Evolutionary conservation across 2,329 filamentous ascomycete species (phyloP).

Genomic region (Alternaria gaisen): DNA sequence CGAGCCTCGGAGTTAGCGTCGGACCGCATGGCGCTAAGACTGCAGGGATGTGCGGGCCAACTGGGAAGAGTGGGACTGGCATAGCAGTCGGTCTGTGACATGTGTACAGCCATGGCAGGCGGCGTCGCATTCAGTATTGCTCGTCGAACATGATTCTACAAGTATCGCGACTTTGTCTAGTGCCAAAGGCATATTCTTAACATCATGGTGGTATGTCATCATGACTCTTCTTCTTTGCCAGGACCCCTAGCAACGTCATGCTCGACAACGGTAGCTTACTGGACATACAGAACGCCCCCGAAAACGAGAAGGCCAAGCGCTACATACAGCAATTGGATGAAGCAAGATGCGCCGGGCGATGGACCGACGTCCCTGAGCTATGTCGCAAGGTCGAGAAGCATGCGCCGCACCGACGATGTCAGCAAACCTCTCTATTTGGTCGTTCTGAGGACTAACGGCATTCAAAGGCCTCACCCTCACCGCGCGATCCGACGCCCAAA

Average conservation of each 20-base stretch:
- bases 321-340: constrained; percentile 86
- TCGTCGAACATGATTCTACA: constrained; percentile 44
- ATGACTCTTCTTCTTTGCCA: not conserved
- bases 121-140: constrained; percentile 31
- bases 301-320: constrained; percentile 77
- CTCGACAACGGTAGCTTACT: constrained; percentile 37
- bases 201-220: constrained; percentile 48
- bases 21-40: constrained; percentile 31
- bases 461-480: constrained; percentile 56
- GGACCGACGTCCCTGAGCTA: constrained; percentile 86
- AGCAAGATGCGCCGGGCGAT: constrained; percentile 86
- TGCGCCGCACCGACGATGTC: constrained; percentile 85
- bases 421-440: constrained; percentile 39
- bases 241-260: constrained; percentile 43
- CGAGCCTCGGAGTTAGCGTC: constrained; percentile 30
- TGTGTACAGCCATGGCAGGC: constrained; percentile 32
- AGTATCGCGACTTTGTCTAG: constrained; percentile 29
- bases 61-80: constrained; percentile 22
- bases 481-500: constrained; percentile 57
- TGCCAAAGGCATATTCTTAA: constrained; percentile 41
- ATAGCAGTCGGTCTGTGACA: constrained; percentile 30
- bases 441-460: constrained; percentile 27
- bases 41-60: constrained; percentile 32
- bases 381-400: constrained; percentile 95
- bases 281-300: constrained; percentile 53